These are phyloP conservation scores for Collybia mongolica DNA, from an alignment of 768 basidiomycete species.

Conservation along the genomic window DNA sequence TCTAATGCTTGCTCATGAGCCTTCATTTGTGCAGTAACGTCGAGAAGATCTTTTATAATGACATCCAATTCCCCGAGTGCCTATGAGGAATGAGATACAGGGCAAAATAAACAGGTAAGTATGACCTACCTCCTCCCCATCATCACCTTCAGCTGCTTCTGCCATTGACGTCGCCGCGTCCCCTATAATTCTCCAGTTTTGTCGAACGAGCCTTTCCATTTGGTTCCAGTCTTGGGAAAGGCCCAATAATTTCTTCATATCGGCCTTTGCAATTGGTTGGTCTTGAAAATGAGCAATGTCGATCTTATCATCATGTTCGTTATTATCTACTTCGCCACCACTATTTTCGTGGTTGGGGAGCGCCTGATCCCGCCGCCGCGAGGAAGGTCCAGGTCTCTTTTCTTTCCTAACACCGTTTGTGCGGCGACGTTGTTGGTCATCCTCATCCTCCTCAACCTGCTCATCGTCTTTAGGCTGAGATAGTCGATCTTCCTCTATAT, in stretches of 20 bases:
- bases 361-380: constrained; percentile 12
- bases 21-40: constrained; percentile 60
- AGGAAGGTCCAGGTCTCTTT: constrained; percentile 24
- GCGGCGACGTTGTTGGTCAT: constrained; percentile 29
- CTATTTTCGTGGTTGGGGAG: constrained; percentile 18
- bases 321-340: constrained; percentile 24
- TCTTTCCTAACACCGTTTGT: constrained; percentile 27
- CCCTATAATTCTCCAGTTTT: constrained; percentile 43
- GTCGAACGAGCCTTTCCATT: constrained; percentile 48
- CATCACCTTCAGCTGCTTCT: constrained; percentile 56
- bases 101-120: background rate
- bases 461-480: constrained; percentile 28
- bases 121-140: constrained; percentile 47
- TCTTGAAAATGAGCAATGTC: constrained; percentile 62
- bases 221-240: constrained; percentile 62
- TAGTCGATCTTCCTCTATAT: constrained; percentile 55
- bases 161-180: constrained; percentile 59
- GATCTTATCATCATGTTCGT: constrained; percentile 50
- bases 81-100: constrained; percentile 28
- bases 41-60: constrained; percentile 68
- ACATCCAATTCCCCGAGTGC: constrained; percentile 58
- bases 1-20: constrained; percentile 53
- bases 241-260: constrained; percentile 52
- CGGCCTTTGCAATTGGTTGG: constrained; percentile 60
- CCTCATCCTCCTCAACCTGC: constrained; percentile 48